A percentile compares a stretch with the other conserved stretches of the same genome.
Conservation (phyloP, 108 stramenopile genomes). For the Nitzschia sp. region DNA sequence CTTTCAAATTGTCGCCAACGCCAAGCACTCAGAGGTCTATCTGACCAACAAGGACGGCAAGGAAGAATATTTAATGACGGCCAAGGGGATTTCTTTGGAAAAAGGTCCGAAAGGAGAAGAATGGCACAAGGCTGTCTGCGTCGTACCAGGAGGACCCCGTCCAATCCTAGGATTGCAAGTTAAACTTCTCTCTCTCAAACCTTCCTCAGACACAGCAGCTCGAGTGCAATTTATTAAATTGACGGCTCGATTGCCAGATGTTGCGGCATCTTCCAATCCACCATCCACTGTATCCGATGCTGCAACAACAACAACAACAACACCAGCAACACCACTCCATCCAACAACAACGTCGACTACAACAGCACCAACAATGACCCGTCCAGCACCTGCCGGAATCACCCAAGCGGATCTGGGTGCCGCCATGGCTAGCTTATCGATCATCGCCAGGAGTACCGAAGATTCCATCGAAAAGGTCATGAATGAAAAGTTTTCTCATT, state of each 20-base stretch:
- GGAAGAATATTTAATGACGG: constrained; percentile 41
- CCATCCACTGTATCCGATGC: constrained; percentile 3
- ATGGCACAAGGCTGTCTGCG: constrained; percentile 39
- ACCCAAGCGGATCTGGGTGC: constrained; percentile 38
- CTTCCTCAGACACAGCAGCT: background rate
- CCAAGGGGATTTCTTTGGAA: constrained; percentile 35
- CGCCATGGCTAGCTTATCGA: constrained; percentile 43
- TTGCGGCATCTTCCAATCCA: background rate
- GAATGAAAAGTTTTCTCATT: constrained; percentile 7
- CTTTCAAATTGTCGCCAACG: constrained; percentile 40
- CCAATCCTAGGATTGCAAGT: constrained; percentile 15
- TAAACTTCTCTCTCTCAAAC: constrained; percentile 12
- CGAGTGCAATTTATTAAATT: constrained; percentile 24
- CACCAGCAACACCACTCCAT: background rate
- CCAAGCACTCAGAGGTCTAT: constrained; percentile 32
- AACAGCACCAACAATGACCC: background rate
- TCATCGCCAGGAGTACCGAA: constrained; percentile 37
- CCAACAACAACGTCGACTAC: background rate
- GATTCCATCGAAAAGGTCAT: constrained; percentile 21
- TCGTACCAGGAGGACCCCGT: constrained; percentile 47
- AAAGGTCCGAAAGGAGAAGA: constrained; percentile 1
- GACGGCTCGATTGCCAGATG: constrained; percentile 34
- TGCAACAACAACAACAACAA: background rate
- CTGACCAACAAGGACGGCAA: constrained; percentile 29
- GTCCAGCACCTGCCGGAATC: background rate